These are phyloP conservation scores for Psilocybe subaeruginosa DNA, from an alignment of 768 basidiomycete species.

Conservation along the genomic window DNA sequence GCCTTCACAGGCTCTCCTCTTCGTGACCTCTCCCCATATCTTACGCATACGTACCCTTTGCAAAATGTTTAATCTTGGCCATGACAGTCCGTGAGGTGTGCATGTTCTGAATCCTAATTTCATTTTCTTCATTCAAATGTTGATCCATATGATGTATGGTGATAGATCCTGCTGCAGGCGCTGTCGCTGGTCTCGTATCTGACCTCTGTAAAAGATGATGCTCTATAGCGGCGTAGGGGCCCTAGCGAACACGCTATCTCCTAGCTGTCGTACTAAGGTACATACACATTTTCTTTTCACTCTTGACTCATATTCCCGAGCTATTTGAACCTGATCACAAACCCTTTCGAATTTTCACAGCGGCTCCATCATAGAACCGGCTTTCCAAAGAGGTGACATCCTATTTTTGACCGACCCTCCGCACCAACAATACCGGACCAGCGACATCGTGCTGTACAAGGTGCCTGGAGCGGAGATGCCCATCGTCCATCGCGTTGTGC, in stretches of 20 bases:
- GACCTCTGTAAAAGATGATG: constrained; percentile 78
- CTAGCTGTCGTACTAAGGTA: constrained; percentile 91
- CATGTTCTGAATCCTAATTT: neutral
- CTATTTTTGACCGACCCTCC: too few relatives aligned
- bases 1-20: too few relatives aligned
- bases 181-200: constrained; percentile 88
- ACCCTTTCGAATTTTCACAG: constrained; percentile 37
- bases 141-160: neutral
- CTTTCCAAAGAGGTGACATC: constrained; percentile 91
- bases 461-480: constrained; percentile 88
- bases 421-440: too few relatives aligned
- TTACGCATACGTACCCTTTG: neutral
- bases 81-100: neutral
- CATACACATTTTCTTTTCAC: neutral
- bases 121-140: too few relatives aligned
- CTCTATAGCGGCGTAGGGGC: constrained; percentile 92
- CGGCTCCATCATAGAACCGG: constrained; percentile 94
- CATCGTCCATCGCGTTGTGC: constrained; percentile 91
- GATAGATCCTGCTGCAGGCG: constrained; percentile 76
- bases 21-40: neutral
- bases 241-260: constrained; percentile 85
- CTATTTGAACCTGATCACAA: neutral
- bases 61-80: neutral
- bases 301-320: neutral
- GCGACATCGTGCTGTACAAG: constrained; percentile 97